A percentile compares a stretch with the other conserved stretches of the same genome.
Conservation (phyloP, 1,284 basidiomycete species). For the Naganishia albida region DNA sequence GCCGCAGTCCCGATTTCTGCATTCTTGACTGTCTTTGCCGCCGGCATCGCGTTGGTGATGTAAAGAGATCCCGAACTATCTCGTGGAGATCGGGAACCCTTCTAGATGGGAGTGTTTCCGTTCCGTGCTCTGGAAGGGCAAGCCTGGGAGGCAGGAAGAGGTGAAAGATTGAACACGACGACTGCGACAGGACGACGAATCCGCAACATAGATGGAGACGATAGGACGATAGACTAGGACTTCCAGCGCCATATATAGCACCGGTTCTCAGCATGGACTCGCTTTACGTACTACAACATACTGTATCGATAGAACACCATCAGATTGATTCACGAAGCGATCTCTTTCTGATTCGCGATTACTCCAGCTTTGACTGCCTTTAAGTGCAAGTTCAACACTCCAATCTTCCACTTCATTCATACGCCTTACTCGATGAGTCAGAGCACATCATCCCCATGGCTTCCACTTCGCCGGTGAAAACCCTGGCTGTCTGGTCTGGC, state of each 20-base stretch:
- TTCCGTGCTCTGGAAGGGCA: neutral
- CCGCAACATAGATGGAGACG: constrained; percentile 4
- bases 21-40: constrained; percentile 6
- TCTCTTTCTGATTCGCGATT: too few relatives aligned
- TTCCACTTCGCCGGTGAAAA: too few relatives aligned
- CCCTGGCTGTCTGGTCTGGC: too few relatives aligned
- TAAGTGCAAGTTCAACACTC: too few relatives aligned
- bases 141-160: neutral
- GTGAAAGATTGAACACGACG: neutral
- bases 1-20: constrained; percentile 5
- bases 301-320: constrained; percentile 27
- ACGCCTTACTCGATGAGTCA: too few relatives aligned
- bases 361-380: too few relatives aligned
- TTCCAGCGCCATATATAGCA: neutral
- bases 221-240: neutral
- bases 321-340: neutral
- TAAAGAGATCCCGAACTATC: too few relatives aligned
- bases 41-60: neutral
- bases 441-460: too few relatives aligned
- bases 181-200: neutral
- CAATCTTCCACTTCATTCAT: too few relatives aligned
- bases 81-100: neutral
- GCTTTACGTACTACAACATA: constrained; percentile 7
- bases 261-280: constrained; percentile 8
- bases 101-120: neutral